Evolutionary conservation across 1,139 yeast species (phyloP).

Genomic region (Blastobotrys persicus): DNA sequence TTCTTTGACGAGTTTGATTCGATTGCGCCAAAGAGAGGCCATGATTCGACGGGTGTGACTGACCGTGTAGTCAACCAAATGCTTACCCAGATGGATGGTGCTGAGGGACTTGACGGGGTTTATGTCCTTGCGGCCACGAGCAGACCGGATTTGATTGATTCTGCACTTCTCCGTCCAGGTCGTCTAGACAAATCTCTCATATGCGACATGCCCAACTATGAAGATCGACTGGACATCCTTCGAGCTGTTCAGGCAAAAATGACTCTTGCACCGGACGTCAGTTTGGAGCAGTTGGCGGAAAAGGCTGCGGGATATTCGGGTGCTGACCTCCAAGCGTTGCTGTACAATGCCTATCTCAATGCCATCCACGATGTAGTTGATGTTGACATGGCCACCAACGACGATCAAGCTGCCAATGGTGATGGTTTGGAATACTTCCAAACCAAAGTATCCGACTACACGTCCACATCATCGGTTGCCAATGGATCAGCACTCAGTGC

Average conservation of each 20-base stretch:
- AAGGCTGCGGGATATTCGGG: conserved; percentile 81
- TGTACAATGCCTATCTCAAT: conserved; percentile 86
- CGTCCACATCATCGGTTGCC: background rate
- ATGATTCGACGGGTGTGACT: conserved; percentile 96
- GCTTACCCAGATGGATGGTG: conserved; percentile 99
- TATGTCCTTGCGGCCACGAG: conserved; percentile 95
- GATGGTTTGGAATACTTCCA: conserved; percentile 38
- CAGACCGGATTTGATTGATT: conserved; percentile 91
- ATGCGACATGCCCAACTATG: conserved; percentile 77
- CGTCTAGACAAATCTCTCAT: conserved; percentile 88
- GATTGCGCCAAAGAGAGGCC: conserved; percentile 97
- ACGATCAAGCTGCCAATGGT: conserved; percentile 30
- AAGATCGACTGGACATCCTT: conserved; percentile 74
- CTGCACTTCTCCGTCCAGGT: conserved; percentile 93
- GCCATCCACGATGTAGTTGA: conserved; percentile 81
- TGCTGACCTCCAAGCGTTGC: conserved; percentile 91
- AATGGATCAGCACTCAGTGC: conserved; percentile 23
- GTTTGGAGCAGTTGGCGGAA: conserved; percentile 55
- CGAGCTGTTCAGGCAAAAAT: conserved; percentile 51
- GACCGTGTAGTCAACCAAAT: conserved; percentile 96
- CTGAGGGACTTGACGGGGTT: conserved; percentile 95
- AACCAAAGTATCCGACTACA: conserved; percentile 24
- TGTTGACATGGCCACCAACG: conserved; percentile 17
- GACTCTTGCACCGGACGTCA: conserved; percentile 46
- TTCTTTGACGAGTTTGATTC: conserved; percentile 97